Base-by-base conservation (phyloP, 2,329 filamentous ascomycete species). In the Elsinoe perseae region DNA sequence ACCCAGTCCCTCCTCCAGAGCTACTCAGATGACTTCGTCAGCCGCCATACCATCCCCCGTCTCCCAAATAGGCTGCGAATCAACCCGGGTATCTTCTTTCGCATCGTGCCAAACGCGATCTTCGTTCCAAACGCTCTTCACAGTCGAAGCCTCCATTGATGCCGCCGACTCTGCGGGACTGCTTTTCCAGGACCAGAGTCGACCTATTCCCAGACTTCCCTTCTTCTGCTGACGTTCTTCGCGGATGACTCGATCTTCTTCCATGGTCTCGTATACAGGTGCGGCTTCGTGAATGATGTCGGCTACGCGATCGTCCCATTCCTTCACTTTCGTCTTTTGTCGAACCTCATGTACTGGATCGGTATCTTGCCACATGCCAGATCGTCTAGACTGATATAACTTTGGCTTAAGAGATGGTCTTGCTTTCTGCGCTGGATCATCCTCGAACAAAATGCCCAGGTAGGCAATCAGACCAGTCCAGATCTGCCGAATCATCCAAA, bases 141-240 rank as follows among this genome's bases (percentile, higher is more conserved):
- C 44, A 3, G 23, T 7, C 27, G 46, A 52, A 28, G 20, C n/a
- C 30, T 16, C 18, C 48, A 38, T 36, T 1, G 16, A 18, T n/a
- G 25, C 53, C 23, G 42, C 38, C 14, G 53, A 56, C 27, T 56
- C 53, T 12, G 28, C 53, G 7, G 53, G 53, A 14, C 40, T 48
- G 23, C 20, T 48, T 20, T 25, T 56, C 53, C 53, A 56, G 16
- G 53, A 56, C 53, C 53, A 56, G 20, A 56, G 27, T 16, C 40
- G 30, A 2, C 23, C 53, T 14, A 56, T 16, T 7, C 40, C 40
- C 4, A 48, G 18, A 7, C 53, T 23, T 16, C 20, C 52, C 20
- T 10, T 27, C 32, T 42, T 54, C 34, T 44, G 12, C 38, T 21
- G n/a, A 7, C 20, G 38, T 16, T n/a, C 40, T 42, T 56, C 25